Evolutionary conservation across 768 basidiomycete genomes (phyloP).

Genomic region (Gloeostereum incarnatum): DNA sequence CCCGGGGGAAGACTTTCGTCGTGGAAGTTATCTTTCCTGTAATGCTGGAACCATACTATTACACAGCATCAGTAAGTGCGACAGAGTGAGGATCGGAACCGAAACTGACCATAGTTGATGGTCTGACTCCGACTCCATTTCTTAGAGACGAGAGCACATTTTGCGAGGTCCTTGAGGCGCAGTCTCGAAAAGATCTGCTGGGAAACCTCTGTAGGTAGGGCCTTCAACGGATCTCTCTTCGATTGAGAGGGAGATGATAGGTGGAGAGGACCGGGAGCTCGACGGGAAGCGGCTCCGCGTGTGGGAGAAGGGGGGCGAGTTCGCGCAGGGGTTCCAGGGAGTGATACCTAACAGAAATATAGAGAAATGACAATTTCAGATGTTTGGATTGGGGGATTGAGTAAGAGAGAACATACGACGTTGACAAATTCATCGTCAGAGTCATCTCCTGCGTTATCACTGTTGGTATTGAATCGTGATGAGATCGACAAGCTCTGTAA

Average conservation of each 20-base stretch:
- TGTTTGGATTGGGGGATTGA: too few relatives aligned
- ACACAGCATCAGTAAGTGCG: neutral
- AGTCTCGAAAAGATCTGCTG: slow-evolving; percentile 69
- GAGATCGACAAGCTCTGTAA: slow-evolving; percentile 19
- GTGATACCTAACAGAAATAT: slow-evolving; percentile 47
- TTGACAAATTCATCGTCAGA: slow-evolving; percentile 28
- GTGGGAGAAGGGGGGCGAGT: slow-evolving; percentile 55
- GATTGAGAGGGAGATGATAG: slow-evolving; percentile 18
- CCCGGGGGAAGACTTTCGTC: slow-evolving; percentile 69
- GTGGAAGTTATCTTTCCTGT: slow-evolving; percentile 80
- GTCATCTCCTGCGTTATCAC: slow-evolving; percentile 56
- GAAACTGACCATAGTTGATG: slow-evolving; percentile 70
- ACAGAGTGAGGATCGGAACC: neutral
- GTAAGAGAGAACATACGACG: slow-evolving; percentile 62
- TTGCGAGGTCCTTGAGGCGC: slow-evolving; percentile 55
- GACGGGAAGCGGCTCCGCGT: slow-evolving; percentile 34
- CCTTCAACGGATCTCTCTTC: slow-evolving; percentile 51
- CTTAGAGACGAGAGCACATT: slow-evolving; percentile 71
- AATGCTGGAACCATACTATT: slow-evolving; percentile 91
- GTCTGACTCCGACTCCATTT: slow-evolving; percentile 89
- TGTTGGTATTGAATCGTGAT: slow-evolving; percentile 9
- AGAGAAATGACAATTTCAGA: too few relatives aligned
- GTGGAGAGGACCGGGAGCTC: slow-evolving; percentile 38
- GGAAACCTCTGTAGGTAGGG: slow-evolving; percentile 72
- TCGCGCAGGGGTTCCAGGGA: slow-evolving; percentile 58